Percentiles rank a stretch among this genome's conserved stretches.
These are phyloP conservation scores for Noccaea caerulescens DNA, from an alignment of 345 rosid species.

Conservation along the genomic window DNA sequence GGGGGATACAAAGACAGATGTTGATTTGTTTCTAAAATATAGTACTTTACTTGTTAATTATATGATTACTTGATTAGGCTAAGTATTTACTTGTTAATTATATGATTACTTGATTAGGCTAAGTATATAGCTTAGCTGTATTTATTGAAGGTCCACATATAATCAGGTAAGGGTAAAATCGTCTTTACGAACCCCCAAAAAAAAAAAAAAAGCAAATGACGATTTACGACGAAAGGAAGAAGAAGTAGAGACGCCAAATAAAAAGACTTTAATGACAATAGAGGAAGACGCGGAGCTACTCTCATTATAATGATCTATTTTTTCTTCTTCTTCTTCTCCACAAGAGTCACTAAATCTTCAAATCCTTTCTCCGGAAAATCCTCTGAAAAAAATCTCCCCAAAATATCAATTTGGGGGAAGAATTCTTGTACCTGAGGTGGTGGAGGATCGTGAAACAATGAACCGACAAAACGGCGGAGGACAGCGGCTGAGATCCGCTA, in stretches of 20 bases:
- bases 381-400: constrained; percentile 5
- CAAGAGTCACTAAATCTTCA: constrained; percentile 20
- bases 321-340: not conserved
- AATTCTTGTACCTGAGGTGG: not conserved
- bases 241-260: constrained; percentile 1
- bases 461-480: constrained; percentile 52
- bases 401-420: not conserved
- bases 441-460: constrained; percentile 41
- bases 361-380: constrained; percentile 31
- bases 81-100: too few relatives aligned
- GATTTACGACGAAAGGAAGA: not conserved
- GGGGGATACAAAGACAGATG: too few relatives aligned
- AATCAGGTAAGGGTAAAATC: constrained; percentile 17
- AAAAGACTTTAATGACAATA: constrained; percentile 28
- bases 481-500: constrained; percentile 72
- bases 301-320: constrained; percentile 7
- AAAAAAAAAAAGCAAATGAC: not conserved
- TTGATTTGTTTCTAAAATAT: too few relatives aligned
- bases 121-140: constrained; percentile 18
- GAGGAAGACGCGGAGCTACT: constrained; percentile 53
- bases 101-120: not conserved
- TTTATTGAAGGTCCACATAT: constrained; percentile 11
- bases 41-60: too few relatives aligned
- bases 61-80: too few relatives aligned
- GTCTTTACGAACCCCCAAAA: not conserved